Base-by-base conservation (phyloP, 768 basidiomycete species). In the Rubroboletus pulcherrimus region DNA sequence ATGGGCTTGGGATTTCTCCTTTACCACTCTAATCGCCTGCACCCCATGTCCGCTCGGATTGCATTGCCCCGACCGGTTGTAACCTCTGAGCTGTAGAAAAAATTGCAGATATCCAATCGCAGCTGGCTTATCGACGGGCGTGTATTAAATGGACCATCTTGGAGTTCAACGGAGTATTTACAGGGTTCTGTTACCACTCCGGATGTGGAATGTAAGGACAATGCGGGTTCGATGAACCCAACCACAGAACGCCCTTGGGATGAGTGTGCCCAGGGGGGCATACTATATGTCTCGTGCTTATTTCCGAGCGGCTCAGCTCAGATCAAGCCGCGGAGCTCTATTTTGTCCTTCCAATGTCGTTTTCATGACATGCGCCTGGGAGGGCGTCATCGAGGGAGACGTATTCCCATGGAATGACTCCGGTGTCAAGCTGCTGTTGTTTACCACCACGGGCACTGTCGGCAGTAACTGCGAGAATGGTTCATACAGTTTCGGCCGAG, bases 361-460 rank as follows among this genome's bases (percentile, higher is more conserved):
- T 37, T 62, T 69, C 55, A 37, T 19, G 44, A 29, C 49, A 54
- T 49, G 60, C 24, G 46, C n/a, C 39, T 60, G 63, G 43, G 59
- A 65, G 21, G 65, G 70, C 56, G 56, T 68, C 63, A 59, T 65
- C 24, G 73, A 70, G 24, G 84, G 83, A 35, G 84, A 79, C 47
- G 73, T 71, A 24, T 78, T 81, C n/a, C 83, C 84, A 66, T 85
- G 78, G 21, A 78, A 80, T 30, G 85, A 85, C 54, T 74, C 81
- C 0, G 84, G 85, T 17, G 84, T 86, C 63, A 80, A 71, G 45
- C 77, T 59, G 61, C 70, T 66, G 45, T 66, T 64, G 43, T 64
- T 64, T 71, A 75, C 54, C 64, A 67, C 45, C 61, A 54, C 37
- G 60, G 66, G 53, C 47, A 30, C 44, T 38, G 51, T 41, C 15